A percentile compares a stretch with the other conserved stretches of the same genome.
Conservation (phyloP, 106 monocot genomes). For the Xerophyta viscosa region DNA sequence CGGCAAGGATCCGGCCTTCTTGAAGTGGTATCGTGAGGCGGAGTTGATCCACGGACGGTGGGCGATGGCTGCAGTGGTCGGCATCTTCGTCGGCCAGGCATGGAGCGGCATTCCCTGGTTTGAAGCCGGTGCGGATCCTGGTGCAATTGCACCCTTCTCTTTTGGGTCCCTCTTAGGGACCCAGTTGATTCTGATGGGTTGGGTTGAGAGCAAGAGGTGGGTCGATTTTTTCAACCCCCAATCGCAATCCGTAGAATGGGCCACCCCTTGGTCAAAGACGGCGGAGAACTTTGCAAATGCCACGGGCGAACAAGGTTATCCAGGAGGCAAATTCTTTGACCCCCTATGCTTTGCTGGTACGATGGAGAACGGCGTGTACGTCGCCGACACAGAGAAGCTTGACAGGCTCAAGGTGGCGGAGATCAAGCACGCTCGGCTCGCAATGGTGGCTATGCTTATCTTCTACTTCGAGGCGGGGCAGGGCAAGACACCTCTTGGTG, state of each 20-base stretch:
- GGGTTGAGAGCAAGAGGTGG: constrained; percentile 98
- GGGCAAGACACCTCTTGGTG: constrained; percentile 89
- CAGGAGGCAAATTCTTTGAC: constrained; percentile 97
- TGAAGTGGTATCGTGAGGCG: constrained; percentile 97
- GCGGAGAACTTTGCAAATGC: constrained; percentile 84
- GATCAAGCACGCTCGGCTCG: constrained; percentile 89
- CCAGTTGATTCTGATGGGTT: constrained; percentile 91
- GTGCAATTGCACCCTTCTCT: constrained; percentile 90
- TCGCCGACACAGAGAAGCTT: constrained; percentile 74
- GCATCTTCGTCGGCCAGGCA: constrained; percentile 94
- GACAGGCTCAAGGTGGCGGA: constrained; percentile 92
- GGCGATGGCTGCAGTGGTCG: constrained; percentile 88
- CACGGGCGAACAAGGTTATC: constrained; percentile 94
- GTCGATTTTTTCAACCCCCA: constrained; percentile 97
- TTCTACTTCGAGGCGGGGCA: constrained; percentile 95
- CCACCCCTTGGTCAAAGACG: constrained; percentile 91
- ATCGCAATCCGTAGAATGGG: constrained; percentile 95
- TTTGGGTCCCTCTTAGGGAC: constrained; percentile 90
- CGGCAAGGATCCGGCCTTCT: constrained; percentile 92
- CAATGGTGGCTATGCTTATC: constrained; percentile 88
- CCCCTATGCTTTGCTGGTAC: constrained; percentile 72
- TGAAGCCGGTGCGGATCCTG: constrained; percentile 84
- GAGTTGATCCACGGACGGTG: constrained; percentile 95
- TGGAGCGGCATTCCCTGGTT: constrained; percentile 97
- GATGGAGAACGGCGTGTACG: constrained; percentile 54